These are phyloP conservation scores for Rubia balearica DNA, from an alignment of 305 asterid genomes.

Conservation along the genomic window DNA sequence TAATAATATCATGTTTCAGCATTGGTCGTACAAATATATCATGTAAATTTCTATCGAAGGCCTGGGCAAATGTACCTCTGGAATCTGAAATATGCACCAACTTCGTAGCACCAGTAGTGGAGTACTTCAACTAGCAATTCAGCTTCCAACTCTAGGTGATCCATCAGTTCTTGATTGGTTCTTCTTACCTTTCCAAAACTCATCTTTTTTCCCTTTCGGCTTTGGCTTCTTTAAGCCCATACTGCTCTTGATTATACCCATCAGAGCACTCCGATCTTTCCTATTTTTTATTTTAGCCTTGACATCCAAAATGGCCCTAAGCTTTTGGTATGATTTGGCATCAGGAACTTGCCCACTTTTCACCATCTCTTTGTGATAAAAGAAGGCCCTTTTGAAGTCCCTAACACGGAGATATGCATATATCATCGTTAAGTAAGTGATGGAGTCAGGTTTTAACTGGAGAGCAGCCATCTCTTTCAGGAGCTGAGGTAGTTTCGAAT, in stretches of 20 bases:
- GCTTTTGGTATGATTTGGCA: constrained; percentile 63
- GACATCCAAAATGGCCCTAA: constrained; percentile 65
- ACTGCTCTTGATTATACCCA: constrained; percentile 75
- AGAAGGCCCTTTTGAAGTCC: constrained; percentile 88
- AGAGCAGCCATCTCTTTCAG: constrained; percentile 80
- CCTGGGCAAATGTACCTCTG: constrained; percentile 1
- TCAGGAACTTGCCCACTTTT: constrained; percentile 79
- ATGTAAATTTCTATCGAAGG: background rate
- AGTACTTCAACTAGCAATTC: constrained; percentile 9
- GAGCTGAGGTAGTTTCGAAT: constrained; percentile 74
- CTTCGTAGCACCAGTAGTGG: background rate
- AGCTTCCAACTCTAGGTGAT: constrained; percentile 19
- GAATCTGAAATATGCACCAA: background rate
- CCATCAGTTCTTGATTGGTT: constrained; percentile 30
- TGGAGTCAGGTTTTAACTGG: constrained; percentile 69
- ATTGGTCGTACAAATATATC: background rate
- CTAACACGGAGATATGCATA: constrained; percentile 85
- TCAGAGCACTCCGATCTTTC: constrained; percentile 79
- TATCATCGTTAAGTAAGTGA: constrained; percentile 85
- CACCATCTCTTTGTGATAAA: constrained; percentile 83
- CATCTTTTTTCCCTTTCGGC: constrained; percentile 72
- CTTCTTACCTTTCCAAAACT: constrained; percentile 74
- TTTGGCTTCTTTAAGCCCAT: constrained; percentile 60
- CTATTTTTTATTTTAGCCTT: constrained; percentile 71
- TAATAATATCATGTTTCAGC: background rate